Percentiles rank a stretch among this genome's conserved stretches.
These are phyloP conservation scores for Aquanectria penicillioides DNA, from an alignment of 2,329 filamentous ascomycete species.

Conservation along the genomic window DNA sequence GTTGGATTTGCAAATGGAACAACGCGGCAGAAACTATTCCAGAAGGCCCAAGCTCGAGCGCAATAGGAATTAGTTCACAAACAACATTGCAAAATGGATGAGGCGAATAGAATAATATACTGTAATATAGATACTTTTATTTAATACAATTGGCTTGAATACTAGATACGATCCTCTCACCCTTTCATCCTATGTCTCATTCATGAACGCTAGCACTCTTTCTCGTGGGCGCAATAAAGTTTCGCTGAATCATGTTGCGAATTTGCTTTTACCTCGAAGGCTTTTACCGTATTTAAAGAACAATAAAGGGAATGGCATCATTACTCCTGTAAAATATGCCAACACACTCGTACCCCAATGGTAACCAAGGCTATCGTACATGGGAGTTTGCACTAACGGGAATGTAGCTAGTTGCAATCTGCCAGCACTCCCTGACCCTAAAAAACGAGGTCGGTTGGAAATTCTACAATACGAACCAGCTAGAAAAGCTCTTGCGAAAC, in stretches of 20 bases:
- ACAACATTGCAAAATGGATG: no score
- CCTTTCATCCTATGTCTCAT: no score
- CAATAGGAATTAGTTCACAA: no score
- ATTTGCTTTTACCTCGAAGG: conserved; percentile 29
- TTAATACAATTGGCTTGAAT: no score
- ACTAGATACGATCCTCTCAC: no score
- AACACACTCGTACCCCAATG: conserved; percentile 33
- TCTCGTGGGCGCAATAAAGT: no score
- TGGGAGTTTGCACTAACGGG: conserved; percentile 25
- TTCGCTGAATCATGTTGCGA: no score
- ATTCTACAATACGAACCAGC: conserved; percentile 18
- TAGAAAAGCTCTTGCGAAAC: conserved; percentile 31
- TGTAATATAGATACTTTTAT: no score
- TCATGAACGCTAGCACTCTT: no score
- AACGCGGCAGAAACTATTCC: neutral
- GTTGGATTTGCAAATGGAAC: neutral
- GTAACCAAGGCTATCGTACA: conserved; percentile 33
- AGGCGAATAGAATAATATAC: no score
- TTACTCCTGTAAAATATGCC: conserved; percentile 28
- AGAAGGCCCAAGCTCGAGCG: no score
- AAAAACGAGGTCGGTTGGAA: neutral
- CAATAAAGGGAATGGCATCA: conserved; percentile 33
- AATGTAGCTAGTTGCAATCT: conserved; percentile 20
- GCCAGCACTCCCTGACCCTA: fast-evolving
- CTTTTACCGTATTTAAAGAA: conserved; percentile 35